Conservation (phyloP, 345 rosid genomes). For the Limnanthes douglasii region DNA sequence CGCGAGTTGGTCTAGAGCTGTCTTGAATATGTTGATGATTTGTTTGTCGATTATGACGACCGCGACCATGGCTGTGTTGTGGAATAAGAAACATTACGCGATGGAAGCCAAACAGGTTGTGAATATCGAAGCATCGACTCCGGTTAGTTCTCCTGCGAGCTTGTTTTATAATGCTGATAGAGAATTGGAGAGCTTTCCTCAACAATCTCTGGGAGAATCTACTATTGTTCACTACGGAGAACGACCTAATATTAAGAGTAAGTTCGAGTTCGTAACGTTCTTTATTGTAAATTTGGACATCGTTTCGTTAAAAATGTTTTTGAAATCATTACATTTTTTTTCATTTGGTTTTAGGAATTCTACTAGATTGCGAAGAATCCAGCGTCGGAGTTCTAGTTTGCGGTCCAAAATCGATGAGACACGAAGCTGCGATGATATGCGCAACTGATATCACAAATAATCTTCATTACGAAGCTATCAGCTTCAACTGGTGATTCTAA, state of each 20-base stretch:
- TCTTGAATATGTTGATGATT: slow-evolving; percentile 28
- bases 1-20: slow-evolving; percentile 20
- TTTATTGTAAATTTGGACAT: too few species aligned
- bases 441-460: slow-evolving; percentile 41
- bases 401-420: slow-evolving; percentile 69
- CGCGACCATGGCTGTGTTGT: slow-evolving; percentile 36
- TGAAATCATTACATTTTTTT: too few species aligned
- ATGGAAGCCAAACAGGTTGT: slow-evolving; percentile 25
- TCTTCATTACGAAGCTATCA: slow-evolving; percentile 63
- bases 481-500: slow-evolving; percentile 73
- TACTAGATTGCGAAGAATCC: slow-evolving; percentile 30
- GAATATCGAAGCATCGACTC: slow-evolving; percentile 18
- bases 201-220: slow-evolving; percentile 26
- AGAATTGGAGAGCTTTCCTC: slow-evolving; percentile 71
- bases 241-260: slow-evolving; percentile 72
- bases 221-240: slow-evolving; percentile 36
- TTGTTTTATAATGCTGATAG: slow-evolving; percentile 14
- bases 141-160: slow-evolving; percentile 15
- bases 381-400: slow-evolving; percentile 63
- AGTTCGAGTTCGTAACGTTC: too few species aligned
- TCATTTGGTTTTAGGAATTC: too few species aligned
- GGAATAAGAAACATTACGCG: slow-evolving; percentile 35
- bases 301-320: too few species aligned
- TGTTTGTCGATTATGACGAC: slow-evolving; percentile 29
- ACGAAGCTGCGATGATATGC: slow-evolving; percentile 50